Conservation (phyloP, 2,329 filamentous ascomycete species). For the Trichoderma hamatum region DNA sequence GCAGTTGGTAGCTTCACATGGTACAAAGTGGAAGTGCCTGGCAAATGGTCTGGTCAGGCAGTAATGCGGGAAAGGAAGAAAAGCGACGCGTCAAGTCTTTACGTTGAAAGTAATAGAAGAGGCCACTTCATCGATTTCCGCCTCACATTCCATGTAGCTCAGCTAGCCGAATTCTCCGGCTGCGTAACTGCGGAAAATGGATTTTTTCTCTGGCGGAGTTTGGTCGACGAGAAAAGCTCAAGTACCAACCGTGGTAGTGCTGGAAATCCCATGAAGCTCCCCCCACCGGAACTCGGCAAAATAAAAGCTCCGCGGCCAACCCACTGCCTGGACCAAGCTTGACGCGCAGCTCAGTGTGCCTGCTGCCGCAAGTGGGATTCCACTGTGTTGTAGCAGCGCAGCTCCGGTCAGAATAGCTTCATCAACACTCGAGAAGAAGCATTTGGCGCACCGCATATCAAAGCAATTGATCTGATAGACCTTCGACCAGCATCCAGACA, state of each 20-base stretch:
- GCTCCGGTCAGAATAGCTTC: slow-evolving; percentile 42
- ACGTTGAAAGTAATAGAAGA: slow-evolving; percentile 31
- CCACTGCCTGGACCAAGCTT: slow-evolving; percentile 34
- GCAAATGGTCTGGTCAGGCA: slow-evolving; percentile 6
- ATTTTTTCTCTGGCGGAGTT: slow-evolving; percentile 9
- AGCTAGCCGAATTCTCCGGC: slow-evolving; percentile 19
- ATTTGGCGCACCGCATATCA: slow-evolving; percentile 32
- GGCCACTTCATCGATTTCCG: slow-evolving; percentile 38
- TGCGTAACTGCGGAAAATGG: slow-evolving; percentile 10
- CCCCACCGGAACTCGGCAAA: slow-evolving; percentile 34
- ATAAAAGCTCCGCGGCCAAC: slow-evolving; percentile 32
- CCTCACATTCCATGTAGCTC: slow-evolving; percentile 12
- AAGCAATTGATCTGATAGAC: slow-evolving; percentile 12
- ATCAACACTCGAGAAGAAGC: slow-evolving; percentile 27
- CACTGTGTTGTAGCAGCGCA: slow-evolving; percentile 38
- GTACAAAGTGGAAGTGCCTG: background rate
- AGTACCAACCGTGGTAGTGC: background rate
- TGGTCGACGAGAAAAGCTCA: slow-evolving; percentile 7
- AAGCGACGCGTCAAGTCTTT: slow-evolving; percentile 12
- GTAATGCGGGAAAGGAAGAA: background rate
- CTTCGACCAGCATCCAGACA: slow-evolving; percentile 48
- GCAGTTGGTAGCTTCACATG: slow-evolving; percentile 18
- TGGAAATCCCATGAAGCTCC: slow-evolving; percentile 7
- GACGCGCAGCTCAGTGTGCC: slow-evolving; percentile 47
- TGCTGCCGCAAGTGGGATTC: slow-evolving; percentile 35